Evolutionary conservation across 129 eudicot genomes (phyloP), one percentile per base, ranked within the genome.

Genomic region (Sambucus nigra): DNA sequence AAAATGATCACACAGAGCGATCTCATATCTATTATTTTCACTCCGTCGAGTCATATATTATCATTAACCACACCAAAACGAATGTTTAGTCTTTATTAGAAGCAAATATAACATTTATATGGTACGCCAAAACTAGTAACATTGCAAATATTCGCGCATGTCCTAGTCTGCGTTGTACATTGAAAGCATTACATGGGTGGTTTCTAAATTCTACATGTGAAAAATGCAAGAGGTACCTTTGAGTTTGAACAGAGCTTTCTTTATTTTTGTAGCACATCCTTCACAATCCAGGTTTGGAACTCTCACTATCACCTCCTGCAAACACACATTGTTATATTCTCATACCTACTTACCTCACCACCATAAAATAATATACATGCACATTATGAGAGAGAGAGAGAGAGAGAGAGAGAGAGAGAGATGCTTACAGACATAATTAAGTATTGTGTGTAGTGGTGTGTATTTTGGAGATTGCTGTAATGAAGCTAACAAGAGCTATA

Each of bases 361-460:
- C n/a, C n/a, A n/a, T n/a, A n/a, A n/a, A n/a, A n/a, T 15, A 35
- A 35, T 7, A 35, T 35, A 35, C 42, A 7, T 35, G 13, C 42
- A 44, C 28, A 25, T 18, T 29, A 25, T 1, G 4, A 31, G 26
- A 33, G 57, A 19, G 10, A 31, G 12, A 19, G 4, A 35, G 8
- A 4, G 59, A 33, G 21, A 64, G 32, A 45, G 49, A 48, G 24
- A 25, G 60, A 51, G 51, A 18, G 46, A 60, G 49, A 57, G 61
- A 52, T 33, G 68, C 91, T 81, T 77, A 81, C 91, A 67, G 91
- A 81, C 91, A 81, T 73, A 47, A 68, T 57, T 45, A 13, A 16
- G 57, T n/a, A n/a, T n/a, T n/a, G n/a, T n/a, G n/a, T n/a, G n/a
- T n/a, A n/a, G n/a, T n/a, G n/a, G n/a, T n/a, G n/a, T n/a, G n/a